Percentiles rank a stretch among this genome's conserved stretches.
phyloP scores from a whole-genome alignment of 2,329 filamentous ascomycete genomes.

The Penicillium sp. region DNA sequence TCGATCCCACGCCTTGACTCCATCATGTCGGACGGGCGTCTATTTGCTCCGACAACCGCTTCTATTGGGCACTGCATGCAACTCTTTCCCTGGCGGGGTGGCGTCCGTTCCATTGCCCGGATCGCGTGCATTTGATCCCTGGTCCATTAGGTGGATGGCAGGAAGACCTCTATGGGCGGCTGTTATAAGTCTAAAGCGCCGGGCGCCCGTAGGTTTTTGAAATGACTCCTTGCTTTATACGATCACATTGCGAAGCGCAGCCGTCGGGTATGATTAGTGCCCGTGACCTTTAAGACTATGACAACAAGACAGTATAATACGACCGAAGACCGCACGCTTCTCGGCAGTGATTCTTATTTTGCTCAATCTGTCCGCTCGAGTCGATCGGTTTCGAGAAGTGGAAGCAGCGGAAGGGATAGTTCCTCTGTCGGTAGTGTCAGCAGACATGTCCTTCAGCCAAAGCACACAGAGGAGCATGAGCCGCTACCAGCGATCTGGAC shows the following conservation, averaged over 20 bases:
- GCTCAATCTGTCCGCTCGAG: conserved; percentile 4
- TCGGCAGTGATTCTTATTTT: conserved; percentile 11
- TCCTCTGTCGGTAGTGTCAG: background rate
- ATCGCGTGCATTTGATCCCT: too few relatives aligned
- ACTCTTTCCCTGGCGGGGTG: too few relatives aligned
- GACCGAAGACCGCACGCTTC: conserved; percentile 6
- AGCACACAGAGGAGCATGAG: background rate
- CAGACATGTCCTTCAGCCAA: background rate
- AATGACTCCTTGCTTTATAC: conserved; percentile 2
- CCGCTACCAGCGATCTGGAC: background rate
- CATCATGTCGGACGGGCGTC: too few relatives aligned
- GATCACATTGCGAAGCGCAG: background rate
- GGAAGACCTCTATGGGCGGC: too few relatives aligned
- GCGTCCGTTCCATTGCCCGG: too few relatives aligned
- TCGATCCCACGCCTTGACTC: too few relatives aligned
- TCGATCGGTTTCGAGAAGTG: background rate
- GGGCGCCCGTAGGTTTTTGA: too few relatives aligned
- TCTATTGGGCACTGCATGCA: too few relatives aligned
- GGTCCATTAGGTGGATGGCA: too few relatives aligned
- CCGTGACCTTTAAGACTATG: conserved; percentile 4
- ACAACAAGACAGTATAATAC: conserved; percentile 7
- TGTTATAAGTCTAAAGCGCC: too few relatives aligned
- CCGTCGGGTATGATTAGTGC: background rate
- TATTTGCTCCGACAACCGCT: too few relatives aligned
- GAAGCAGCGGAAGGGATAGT: too few relatives aligned